Base-by-base conservation (phyloP, 1,284 basidiomycete species). In the Athelia sp. region DNA sequence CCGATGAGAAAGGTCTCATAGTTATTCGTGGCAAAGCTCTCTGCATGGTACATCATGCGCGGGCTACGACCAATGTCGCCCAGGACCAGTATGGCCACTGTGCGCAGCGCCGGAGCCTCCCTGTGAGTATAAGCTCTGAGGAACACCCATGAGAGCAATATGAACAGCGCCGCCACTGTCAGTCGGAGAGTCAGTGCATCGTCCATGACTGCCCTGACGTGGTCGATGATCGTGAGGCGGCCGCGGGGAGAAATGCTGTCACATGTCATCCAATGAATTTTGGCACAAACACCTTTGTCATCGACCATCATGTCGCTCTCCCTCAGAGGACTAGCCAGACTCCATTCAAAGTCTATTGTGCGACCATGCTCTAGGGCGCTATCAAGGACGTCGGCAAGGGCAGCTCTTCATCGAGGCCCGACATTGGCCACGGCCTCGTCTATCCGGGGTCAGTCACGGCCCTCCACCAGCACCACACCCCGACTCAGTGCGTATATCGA, bases 41-140 rank as follows among this genome's bases (percentile, higher is more conserved):
- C 82, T 0, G 95, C 90, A 61, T 99, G 97, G 66, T 98, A 97
- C 90, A 98, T 97, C 93, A 98, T 98, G 34, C 97, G 79, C 9
- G 97, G 97, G 63, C 90, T 94, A 45, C 96, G 79, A 1, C 94
- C 97, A 45, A 99, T 84, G 69, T 99, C 97, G 6, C 97, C 97
- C 9, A 99, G 76, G 1, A 99, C 97, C 23, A 99, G 73, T 44
- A 99, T 84, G 1, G 86, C 90, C 11, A 93, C 90, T 1, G 88
- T 81, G 18, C 84, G 82, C 26, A 76, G 65, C 22, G 70, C 71
- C 32, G 78, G 77, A 18, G 68, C 60, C 45, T 66, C 58, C 45
- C 66, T 62, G n/a, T 68, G 69, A n/a, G 15, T 40, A 21, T n/a
- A n/a, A n/a, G n/a, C 9, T 9, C 15, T 40, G 36, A 40, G 36